A percentile compares a stretch with the other conserved stretches of the same genome.
Evolutionary conservation across 2,329 filamentous ascomycete genomes (phyloP).

Genomic region (Diaporthe citri): DNA sequence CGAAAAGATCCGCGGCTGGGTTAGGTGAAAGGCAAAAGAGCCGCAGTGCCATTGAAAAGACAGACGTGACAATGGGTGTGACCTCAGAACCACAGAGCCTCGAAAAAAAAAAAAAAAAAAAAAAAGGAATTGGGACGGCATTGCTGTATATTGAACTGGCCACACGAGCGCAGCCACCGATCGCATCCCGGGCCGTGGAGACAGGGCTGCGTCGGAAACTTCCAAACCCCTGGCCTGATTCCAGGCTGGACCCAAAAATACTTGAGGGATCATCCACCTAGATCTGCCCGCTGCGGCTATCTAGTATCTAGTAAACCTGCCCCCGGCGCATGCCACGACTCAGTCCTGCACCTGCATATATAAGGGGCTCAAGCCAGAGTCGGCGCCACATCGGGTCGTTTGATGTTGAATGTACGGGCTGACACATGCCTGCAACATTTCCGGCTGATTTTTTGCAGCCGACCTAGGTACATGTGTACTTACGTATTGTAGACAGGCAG

Average conservation of each 20-base stretch:
- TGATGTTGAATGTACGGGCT: constrained; percentile 28
- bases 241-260: constrained; percentile 5
- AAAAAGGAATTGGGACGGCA: neutral
- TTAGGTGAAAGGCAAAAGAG: neutral
- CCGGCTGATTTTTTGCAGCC: constrained; percentile 2
- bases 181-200: constrained; percentile 8
- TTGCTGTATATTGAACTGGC: constrained; percentile 3
- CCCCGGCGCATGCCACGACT: constrained; percentile 8
- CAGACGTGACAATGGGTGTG: neutral
- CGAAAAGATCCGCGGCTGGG: constrained; percentile 17
- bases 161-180: neutral
- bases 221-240: constrained; percentile 13
- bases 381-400: constrained; percentile 19
- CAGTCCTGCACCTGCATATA: neutral
- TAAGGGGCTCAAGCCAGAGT: neutral
- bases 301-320: constrained; percentile 3
- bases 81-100: neutral
- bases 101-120: too few species aligned
- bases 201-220: constrained; percentile 30
- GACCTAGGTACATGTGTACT: neutral
- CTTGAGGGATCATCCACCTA: constrained; percentile 22
- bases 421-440: constrained; percentile 23
- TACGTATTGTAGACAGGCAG: neutral
- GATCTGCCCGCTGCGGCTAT: constrained; percentile 27
- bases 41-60: constrained; percentile 18